phyloP scores from a whole-genome alignment of 2,329 filamentous ascomycete genomes.

The Magnaporthiopsis poae region DNA sequence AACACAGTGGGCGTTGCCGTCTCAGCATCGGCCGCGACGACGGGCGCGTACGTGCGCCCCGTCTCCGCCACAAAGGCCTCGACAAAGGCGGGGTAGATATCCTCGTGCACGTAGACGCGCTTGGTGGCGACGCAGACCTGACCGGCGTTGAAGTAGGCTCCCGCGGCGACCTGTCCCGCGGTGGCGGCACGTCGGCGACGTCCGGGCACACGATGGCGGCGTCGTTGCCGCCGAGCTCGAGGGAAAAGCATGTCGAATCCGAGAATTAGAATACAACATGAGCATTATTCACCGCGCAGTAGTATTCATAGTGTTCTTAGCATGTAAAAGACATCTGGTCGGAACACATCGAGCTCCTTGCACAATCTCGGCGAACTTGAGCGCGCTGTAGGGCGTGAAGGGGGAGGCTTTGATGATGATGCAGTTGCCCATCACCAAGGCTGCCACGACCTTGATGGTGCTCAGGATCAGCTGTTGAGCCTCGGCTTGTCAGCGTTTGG shows the following conservation, averaged over 20 bases:
- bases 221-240: constrained; percentile 38
- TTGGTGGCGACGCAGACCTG: constrained; percentile 46
- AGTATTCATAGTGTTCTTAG: too few species aligned
- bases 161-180: constrained; percentile 32
- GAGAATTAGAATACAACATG: too few species aligned
- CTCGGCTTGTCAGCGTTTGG: neutral
- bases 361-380: constrained; percentile 45
- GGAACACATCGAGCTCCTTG: too few species aligned
- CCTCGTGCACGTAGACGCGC: constrained; percentile 44
- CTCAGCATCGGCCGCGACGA: constrained; percentile 43
- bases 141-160: constrained; percentile 48
- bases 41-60: constrained; percentile 26
- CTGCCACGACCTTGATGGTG: constrained; percentile 28
- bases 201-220: constrained; percentile 36
- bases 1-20: constrained; percentile 38
- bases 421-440: constrained; percentile 43
- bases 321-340: too few species aligned
- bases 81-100: constrained; percentile 39
- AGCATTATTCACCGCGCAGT: too few species aligned
- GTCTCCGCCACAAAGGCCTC: constrained; percentile 37
- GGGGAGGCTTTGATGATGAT: constrained; percentile 50
- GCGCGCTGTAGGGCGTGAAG: constrained; percentile 41
- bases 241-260: too few species aligned
- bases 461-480: constrained; percentile 7
- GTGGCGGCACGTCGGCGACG: constrained; percentile 30